These are phyloP conservation scores for Suillus subalutaceus DNA, from an alignment of 768 basidiomycete species.

Conservation along the genomic window DNA sequence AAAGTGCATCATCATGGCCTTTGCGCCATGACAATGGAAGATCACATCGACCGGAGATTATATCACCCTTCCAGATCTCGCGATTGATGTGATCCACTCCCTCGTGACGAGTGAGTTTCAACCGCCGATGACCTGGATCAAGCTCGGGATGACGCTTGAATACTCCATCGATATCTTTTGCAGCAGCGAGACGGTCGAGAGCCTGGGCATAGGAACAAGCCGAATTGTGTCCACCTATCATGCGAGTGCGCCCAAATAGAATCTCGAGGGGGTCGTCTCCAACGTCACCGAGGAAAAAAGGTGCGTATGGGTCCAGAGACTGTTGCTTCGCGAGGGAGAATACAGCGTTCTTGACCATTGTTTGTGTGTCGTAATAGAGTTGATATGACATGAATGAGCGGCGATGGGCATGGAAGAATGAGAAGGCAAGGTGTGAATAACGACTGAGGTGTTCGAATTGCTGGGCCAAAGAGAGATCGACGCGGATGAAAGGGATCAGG, in stretches of 20 bases:
- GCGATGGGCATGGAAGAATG: neutral
- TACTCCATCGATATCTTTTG: constrained; percentile 19
- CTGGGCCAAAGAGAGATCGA: too few species aligned
- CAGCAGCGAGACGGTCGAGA: neutral
- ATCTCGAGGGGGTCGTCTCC: constrained; percentile 35
- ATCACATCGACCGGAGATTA: neutral
- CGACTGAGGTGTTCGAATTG: too few species aligned
- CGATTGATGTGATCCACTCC: constrained; percentile 9
- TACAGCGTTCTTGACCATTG: too few species aligned
- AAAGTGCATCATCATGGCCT: neutral
- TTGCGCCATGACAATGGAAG: neutral
- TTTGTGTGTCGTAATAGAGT: neutral
- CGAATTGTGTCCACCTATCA: neutral
- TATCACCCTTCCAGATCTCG: constrained; percentile 22
- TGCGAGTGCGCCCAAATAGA: constrained; percentile 17
- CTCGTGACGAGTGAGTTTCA: neutral
- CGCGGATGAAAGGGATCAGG: too few species aligned
- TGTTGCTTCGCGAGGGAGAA: too few species aligned
- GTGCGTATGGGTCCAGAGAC: neutral
- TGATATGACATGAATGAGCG: neutral
- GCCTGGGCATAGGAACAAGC: constrained; percentile 16
- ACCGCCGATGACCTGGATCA: neutral
- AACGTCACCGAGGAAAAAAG: constrained; percentile 25
- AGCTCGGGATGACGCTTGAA: neutral
- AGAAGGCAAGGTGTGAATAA: too few species aligned